Base-by-base conservation (phyloP, 306 rosid genomes). In the Alnus glutinosa region DNA sequence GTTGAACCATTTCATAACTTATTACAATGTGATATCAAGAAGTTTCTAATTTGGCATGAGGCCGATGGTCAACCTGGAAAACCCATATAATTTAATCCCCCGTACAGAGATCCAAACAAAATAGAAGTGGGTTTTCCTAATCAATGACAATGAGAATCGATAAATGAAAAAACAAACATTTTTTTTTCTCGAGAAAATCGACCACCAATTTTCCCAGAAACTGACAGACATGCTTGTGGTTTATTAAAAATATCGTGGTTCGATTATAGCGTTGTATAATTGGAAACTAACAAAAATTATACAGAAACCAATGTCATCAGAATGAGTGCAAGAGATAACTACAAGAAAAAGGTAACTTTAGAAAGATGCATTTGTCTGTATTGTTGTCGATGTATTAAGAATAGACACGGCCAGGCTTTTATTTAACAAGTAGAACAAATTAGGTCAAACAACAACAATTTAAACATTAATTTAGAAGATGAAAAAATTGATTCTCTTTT, bases 141-240 rank as follows among this genome's bases (percentile, higher is more conserved):
- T 71, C 83, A 57, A 71, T 85, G 71, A 48, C 44, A 73, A 78
- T 23, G 70, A 6, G 23, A 83, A 66, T 39, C 49, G 50, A 44
- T 48, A 73, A 70, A 9, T 49, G 78, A 78, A 71, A 50, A 66
- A 66, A 49, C 71, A 72, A 69, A 71, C 80, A 46, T 74, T 52
- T 58, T 28, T 58, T 70, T 69, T 76, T 55, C 78, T 87, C 36
- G 86, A 79, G 79, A 75, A 82, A 80, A 76, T 47, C 79, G 80
- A 80, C 57, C 46, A 37, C 12, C 74, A 74, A 70, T 73, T 81
- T 23, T 78, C 78, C 55, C 84, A 76, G 76, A 83, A 83, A 85
- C 84, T 89, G 90, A 89, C 97, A 91, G 87, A 93, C 97, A 93
- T 93, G 77, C 94, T 89, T 89, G 84, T 67, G 70, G 83, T 75